Evolutionary conservation across 495 filamentous ascomycete species (phyloP).

Genomic region (Lineolata rhizophorae): DNA sequence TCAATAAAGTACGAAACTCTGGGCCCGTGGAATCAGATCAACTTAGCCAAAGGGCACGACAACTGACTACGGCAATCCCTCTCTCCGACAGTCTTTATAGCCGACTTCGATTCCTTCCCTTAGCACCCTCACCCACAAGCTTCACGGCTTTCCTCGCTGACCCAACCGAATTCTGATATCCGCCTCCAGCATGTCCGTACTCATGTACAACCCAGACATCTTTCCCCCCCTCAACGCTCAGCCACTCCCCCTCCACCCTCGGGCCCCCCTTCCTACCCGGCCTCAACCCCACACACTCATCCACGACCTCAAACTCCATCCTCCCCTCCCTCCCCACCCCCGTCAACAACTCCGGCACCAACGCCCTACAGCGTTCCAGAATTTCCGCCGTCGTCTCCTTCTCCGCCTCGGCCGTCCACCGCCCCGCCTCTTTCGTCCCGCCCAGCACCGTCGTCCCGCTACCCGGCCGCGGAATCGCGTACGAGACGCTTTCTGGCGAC

Average conservation of each 20-base stretch:
- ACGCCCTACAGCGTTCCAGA: slow-evolving; percentile 10
- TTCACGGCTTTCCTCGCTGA: slow-evolving; percentile 11
- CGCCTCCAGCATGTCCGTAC: slow-evolving; percentile 17
- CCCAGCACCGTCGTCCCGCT: slow-evolving; percentile 18
- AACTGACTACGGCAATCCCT: no score
- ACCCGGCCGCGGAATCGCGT: slow-evolving; percentile 18
- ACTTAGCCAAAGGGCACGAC: no score
- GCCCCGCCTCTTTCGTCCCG: slow-evolving; percentile 16
- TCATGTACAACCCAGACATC: slow-evolving; percentile 8
- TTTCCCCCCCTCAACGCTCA: no score
- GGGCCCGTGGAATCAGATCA: no score
- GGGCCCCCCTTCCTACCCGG: slow-evolving; percentile 17
- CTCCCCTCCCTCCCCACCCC: slow-evolving; percentile 8
- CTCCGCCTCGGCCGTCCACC: slow-evolving; percentile 16
- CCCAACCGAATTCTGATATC: slow-evolving; percentile 16
- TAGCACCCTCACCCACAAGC: slow-evolving; percentile 3
- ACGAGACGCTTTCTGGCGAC: slow-evolving; percentile 4
- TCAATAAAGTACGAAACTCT: no score
- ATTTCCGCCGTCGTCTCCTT: slow-evolving; percentile 16
- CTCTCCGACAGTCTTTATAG: no score
- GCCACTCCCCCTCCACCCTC: slow-evolving; percentile 14
- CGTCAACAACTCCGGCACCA: slow-evolving; percentile 18
- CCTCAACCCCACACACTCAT: slow-evolving; percentile 19
- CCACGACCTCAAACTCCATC: slow-evolving; percentile 20
- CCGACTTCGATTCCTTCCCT: background rate